phyloP scores from a whole-genome alignment of 805 yeast species.

The Candida boleticola region DNA sequence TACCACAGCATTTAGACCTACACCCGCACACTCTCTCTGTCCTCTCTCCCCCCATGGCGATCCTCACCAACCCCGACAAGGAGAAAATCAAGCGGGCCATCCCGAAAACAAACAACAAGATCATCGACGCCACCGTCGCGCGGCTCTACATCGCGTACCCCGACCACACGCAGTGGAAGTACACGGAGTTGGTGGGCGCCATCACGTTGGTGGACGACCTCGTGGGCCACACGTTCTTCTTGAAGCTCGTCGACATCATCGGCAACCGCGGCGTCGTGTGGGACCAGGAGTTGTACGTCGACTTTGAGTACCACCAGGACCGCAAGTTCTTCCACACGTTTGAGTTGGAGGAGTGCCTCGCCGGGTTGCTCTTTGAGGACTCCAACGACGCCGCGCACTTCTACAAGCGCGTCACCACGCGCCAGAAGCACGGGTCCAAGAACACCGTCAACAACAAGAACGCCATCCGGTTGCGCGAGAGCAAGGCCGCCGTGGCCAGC shows the following conservation, averaged over 20 bases:
- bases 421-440: constrained; percentile 83
- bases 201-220: constrained; percentile 83
- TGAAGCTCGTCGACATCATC: constrained; percentile 81
- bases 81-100: constrained; percentile 86
- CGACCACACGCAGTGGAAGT: constrained; percentile 74
- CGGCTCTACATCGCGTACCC: constrained; percentile 89
- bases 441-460: constrained; percentile 83
- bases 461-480: constrained; percentile 72
- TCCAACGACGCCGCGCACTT: constrained; percentile 84
- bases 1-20: no score
- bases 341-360: constrained; percentile 86
- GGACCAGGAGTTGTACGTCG: constrained; percentile 94
- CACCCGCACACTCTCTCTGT: not conserved
- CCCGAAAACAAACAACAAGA: constrained; percentile 84
- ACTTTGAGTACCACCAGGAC: constrained; percentile 89
- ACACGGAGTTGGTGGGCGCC: constrained; percentile 89
- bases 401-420: constrained; percentile 67
- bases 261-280: constrained; percentile 87
- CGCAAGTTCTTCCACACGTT: constrained; percentile 92
- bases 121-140: constrained; percentile 88
- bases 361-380: constrained; percentile 88
- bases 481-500: constrained; percentile 17
- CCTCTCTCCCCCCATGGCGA: constrained; percentile 24
- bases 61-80: constrained; percentile 57
- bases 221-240: constrained; percentile 90